Conservation (phyloP, 1,284 basidiomycete species). For the Veloporphyrellus conicus region DNA sequence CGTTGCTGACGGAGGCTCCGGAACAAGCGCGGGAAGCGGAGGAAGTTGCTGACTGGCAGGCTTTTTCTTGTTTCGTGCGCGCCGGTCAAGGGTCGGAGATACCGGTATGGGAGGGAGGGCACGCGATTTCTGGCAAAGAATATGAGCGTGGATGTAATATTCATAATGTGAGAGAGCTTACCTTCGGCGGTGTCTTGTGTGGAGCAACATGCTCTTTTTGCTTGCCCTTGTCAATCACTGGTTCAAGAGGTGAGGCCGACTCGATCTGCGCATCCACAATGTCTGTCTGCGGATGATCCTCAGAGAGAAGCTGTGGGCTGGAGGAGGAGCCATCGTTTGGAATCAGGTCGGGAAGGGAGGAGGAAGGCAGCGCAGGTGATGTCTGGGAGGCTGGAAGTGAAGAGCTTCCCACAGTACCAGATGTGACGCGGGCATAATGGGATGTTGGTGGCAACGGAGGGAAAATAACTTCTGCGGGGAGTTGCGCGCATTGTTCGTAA, state of each 20-base stretch:
- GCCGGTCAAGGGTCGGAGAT: slow-evolving; percentile 50
- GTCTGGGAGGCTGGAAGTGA: slow-evolving; percentile 25
- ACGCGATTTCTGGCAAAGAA: slow-evolving; percentile 30
- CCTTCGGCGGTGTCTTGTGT: slow-evolving; percentile 30
- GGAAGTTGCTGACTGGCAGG: slow-evolving; percentile 23
- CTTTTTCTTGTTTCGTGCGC: slow-evolving; percentile 32
- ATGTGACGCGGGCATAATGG: slow-evolving; percentile 37
- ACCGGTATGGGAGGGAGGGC: slow-evolving; percentile 41
- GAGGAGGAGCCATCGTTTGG: slow-evolving; percentile 65
- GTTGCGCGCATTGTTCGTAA: slow-evolving; percentile 51
- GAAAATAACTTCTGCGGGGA: slow-evolving; percentile 62
- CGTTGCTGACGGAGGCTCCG: slow-evolving; percentile 4
- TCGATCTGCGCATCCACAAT: slow-evolving; percentile 13
- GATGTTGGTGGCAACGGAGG: slow-evolving; percentile 58
- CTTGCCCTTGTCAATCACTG: slow-evolving; percentile 15
- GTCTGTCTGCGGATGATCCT: slow-evolving; percentile 24
- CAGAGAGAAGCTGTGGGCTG: slow-evolving; percentile 51
- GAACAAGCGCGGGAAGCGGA: slow-evolving; percentile 32
- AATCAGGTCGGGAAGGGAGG: slow-evolving; percentile 55
- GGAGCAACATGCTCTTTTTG: slow-evolving; percentile 8
- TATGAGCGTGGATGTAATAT: slow-evolving; percentile 2
- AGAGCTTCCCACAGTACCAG: slow-evolving; percentile 7
- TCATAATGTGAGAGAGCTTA: not conserved
- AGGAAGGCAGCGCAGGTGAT: slow-evolving; percentile 30
- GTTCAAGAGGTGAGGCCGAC: slow-evolving; percentile 16